Evolutionary conservation across 2,329 filamentous ascomycete species (phyloP).

Genomic region (Fusarium succisae): DNA sequence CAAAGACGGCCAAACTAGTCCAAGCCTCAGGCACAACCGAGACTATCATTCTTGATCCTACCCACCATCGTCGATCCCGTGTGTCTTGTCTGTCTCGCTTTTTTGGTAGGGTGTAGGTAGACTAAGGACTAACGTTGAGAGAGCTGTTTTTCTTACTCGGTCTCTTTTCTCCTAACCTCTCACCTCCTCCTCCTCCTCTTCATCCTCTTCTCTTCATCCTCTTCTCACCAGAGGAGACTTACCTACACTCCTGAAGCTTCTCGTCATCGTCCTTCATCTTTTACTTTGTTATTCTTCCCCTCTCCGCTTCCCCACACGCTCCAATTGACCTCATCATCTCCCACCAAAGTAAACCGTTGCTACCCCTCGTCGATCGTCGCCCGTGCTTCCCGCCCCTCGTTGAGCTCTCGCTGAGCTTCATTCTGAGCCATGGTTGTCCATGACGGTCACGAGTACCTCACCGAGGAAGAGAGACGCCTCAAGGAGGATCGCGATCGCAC

Average conservation of each 20-base stretch:
- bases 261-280: conserved; percentile 5
- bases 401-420: conserved; percentile 14
- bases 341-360: conserved; percentile 26
- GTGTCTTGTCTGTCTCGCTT: conserved; percentile 30
- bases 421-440: conserved; percentile 79
- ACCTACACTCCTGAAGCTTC: conserved; percentile 10
- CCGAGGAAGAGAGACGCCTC: conserved; percentile 89
- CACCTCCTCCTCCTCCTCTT: conserved; percentile 13
- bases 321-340: conserved; percentile 30
- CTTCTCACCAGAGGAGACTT: conserved; percentile 17
- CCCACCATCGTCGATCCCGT: conserved; percentile 38
- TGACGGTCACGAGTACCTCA: conserved; percentile 86
- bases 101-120: conserved; percentile 11
- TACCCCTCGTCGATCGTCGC: conserved; percentile 38
- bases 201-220: background rate
- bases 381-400: conserved; percentile 31
- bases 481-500: conserved; percentile 82
- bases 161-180: conserved; percentile 9
- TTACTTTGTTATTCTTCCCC: conserved; percentile 8
- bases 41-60: conserved; percentile 38
- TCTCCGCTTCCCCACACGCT: conserved; percentile 33
- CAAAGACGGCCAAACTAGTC: conserved; percentile 6
- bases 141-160: conserved; percentile 23
- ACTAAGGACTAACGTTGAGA: conserved; percentile 2
- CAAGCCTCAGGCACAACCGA: conserved; percentile 38